Evolutionary conservation across 2,329 filamentous ascomycete species (phyloP).

Genomic region (Aureobasidium vineae): DNA sequence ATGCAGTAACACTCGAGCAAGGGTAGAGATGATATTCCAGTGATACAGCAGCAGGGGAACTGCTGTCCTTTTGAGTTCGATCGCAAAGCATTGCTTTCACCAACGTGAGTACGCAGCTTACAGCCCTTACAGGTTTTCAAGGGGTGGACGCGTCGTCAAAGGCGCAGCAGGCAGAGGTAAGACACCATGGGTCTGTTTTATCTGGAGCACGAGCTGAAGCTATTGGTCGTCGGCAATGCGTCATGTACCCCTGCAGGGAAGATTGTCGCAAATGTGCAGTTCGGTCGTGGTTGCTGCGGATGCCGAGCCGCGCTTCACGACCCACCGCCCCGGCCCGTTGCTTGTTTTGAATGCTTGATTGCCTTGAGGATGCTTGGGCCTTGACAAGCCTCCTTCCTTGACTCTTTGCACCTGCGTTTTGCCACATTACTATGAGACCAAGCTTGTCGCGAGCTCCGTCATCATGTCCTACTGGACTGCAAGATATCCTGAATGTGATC

Average conservation of each 20-base stretch:
- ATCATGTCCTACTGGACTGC: no score
- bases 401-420: no score
- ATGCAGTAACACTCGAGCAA: background rate
- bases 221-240: background rate
- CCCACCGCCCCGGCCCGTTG: background rate
- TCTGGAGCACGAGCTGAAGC: background rate
- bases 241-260: background rate
- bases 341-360: background rate
- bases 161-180: background rate
- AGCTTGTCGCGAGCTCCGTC: background rate
- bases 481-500: no score
- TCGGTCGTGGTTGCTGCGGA: background rate
- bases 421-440: no score
- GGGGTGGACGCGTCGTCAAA: constrained; percentile 1
- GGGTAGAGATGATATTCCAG: background rate
- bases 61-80: background rate
- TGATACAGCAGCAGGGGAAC: background rate
- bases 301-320: background rate
- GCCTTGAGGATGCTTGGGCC: background rate
- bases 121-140: constrained; percentile 1
- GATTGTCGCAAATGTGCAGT: background rate
- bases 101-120: background rate
- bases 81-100: background rate
- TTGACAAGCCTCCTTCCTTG: background rate
- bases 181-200: background rate